Base-by-base conservation (phyloP, 1,284 basidiomycete species). In the Pterulicium gracile region DNA sequence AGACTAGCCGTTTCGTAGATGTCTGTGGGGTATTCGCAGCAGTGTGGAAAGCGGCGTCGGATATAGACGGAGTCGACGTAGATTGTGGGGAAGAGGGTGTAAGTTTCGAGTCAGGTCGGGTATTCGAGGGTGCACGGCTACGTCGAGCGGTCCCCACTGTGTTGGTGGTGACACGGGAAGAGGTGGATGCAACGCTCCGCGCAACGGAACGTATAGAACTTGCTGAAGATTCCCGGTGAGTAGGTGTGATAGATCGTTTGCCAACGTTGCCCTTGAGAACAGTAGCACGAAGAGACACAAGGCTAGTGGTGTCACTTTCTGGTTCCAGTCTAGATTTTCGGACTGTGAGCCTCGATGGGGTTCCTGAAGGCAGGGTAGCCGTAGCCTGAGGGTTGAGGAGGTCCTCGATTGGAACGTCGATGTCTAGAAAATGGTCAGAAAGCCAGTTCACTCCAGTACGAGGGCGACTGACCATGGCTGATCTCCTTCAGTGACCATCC, bases 401-500 rank as follows among this genome's bases (percentile, higher is more conserved):
- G 45, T 94, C 90, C 42, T 86, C 81, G 2, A 81, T 61, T 0
- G 79, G 68, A 2, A 91, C 75, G 56, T 91, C 87, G 45, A 94
- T 75, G 58, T 88, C 91, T 94, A 54, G 0, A 50, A 44, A 21
- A 35, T 19, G 21, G 21, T 2, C 34, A 52, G 19, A 48, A 47
- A 48, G 24, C 14, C 42, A 43, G 18, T 21, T 12, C 46, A 14
- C 22, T 22, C 4, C 21, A 44, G 17, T 43, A 51, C 55, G 43
- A 39, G 36, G 43, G 40, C 45, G 1, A 66, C 81, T 49, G 52
- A 92, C 89, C 80, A 59, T 88, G 78, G 24, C 79, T 77, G 41
- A 96, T 87, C 57, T 97, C 94, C 58, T 91, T 85, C 47, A 94
- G 61, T 1, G 85, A 80, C 90, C 91, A 95, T 3, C 74, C 73